These are phyloP conservation scores for Pythium grandisporangium DNA, from an alignment of 352 stramenopile species.

Conservation along the genomic window DNA sequence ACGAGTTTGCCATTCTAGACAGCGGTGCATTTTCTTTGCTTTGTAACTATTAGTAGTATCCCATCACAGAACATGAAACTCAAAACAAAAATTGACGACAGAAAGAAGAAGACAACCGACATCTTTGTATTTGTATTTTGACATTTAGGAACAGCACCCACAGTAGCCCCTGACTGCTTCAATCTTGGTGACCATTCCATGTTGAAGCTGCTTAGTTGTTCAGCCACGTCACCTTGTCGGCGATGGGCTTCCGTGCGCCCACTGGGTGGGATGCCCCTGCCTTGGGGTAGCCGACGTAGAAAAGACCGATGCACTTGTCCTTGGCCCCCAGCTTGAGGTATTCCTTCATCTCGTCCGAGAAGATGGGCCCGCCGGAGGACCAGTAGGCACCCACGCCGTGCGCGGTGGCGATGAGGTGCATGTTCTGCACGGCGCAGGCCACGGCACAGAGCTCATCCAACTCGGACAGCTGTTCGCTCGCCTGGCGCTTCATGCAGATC, in stretches of 20 bases:
- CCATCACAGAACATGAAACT: no score
- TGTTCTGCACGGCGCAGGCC: conserved; percentile 78
- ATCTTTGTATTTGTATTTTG: no score
- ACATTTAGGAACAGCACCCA: no score
- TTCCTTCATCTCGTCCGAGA: conserved; percentile 75
- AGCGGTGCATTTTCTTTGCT: no score
- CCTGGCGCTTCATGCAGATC: conserved; percentile 84
- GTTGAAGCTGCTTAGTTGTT: conserved; percentile 4
- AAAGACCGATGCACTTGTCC: conserved; percentile 76
- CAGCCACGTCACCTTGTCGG: conserved; percentile 56
- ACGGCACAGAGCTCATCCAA: conserved; percentile 72
- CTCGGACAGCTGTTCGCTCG: conserved; percentile 71
- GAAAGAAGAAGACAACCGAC: no score
- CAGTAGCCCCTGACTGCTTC: no score
- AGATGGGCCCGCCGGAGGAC: conserved; percentile 61
- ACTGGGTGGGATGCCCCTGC: conserved; percentile 32
- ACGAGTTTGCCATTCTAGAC: no score
- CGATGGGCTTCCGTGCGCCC: conserved; percentile 53
- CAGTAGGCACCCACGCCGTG: conserved; percentile 77
- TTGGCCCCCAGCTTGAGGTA: conserved; percentile 54
- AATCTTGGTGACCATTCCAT: not conserved
- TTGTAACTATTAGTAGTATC: no score
- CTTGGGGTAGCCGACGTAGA: conserved; percentile 76
- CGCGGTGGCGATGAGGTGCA: conserved; percentile 63
- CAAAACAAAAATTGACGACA: no score